Percentiles rank a stretch among this genome's conserved stretches.
These are phyloP conservation scores for Viridothelium virens DNA, from an alignment of 495 filamentous ascomycete genomes.

Conservation along the genomic window DNA sequence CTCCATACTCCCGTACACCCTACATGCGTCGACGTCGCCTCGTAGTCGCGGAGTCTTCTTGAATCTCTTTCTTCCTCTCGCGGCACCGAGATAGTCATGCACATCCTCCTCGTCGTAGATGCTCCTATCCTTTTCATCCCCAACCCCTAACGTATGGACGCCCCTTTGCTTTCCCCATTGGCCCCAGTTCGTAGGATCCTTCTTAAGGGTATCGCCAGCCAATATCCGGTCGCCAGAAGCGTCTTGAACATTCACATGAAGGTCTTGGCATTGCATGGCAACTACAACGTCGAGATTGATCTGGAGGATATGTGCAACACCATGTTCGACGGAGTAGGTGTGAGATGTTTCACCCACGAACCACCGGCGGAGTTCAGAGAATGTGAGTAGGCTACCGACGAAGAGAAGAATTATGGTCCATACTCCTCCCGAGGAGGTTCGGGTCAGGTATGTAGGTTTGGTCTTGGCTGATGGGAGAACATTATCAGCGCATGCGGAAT, in stretches of 20 bases:
- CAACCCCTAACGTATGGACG: conserved; percentile 56
- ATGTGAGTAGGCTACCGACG: conserved; percentile 62
- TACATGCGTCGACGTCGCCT: conserved; percentile 58
- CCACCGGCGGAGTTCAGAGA: conserved; percentile 73
- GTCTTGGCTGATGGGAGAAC: conserved; percentile 54
- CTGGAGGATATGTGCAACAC: conserved; percentile 76
- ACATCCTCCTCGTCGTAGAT: conserved; percentile 58
- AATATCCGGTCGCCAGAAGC: conserved; percentile 85
- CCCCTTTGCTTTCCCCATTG: conserved; percentile 70
- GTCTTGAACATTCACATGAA: conserved; percentile 97
- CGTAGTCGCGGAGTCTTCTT: conserved; percentile 60
- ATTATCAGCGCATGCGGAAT: conserved; percentile 26
- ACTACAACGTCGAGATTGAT: conserved; percentile 93
- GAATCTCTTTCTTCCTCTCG: conserved; percentile 57
- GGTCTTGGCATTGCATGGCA: conserved; percentile 77
- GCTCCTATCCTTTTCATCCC: conserved; percentile 1
- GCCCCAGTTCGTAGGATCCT: conserved; percentile 69
- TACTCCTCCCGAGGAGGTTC: conserved; percentile 75
- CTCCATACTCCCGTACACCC: conserved; percentile 83
- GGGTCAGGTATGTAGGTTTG: conserved; percentile 82
- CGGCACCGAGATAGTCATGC: conserved; percentile 62
- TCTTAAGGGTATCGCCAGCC: conserved; percentile 63
- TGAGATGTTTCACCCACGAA: conserved; percentile 74
- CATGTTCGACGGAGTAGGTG: conserved; percentile 90
- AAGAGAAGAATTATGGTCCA: conserved; percentile 80